Conservation (phyloP, 2,329 filamentous ascomycete species). For the Cladorrhinum sp. region DNA sequence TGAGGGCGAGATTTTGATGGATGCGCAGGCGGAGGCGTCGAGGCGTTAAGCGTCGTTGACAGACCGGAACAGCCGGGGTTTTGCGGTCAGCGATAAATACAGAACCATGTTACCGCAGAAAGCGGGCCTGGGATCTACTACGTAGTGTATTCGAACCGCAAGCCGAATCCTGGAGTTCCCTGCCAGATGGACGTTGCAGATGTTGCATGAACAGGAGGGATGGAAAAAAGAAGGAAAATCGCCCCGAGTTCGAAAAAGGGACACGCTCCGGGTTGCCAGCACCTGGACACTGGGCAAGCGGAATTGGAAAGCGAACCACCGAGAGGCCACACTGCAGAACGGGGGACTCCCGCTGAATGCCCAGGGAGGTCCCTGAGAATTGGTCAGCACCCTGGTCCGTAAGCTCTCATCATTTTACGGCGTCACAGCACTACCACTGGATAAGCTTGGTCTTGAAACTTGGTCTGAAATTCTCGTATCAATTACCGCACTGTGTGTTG, state of each 20-base stretch:
- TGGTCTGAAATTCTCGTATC: neutral
- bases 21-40: slow-evolving; percentile 18
- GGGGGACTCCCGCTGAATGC: slow-evolving; percentile 14
- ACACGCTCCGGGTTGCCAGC: slow-evolving; percentile 5
- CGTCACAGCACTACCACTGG: slow-evolving; percentile 24
- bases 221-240: slow-evolving; percentile 4
- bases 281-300: neutral
- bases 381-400: slow-evolving; percentile 25
- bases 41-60: slow-evolving; percentile 14
- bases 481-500: neutral
- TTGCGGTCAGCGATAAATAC: slow-evolving; percentile 18
- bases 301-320: slow-evolving; percentile 10
- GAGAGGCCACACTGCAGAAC: slow-evolving; percentile 10
- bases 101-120: slow-evolving; percentile 14
- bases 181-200: neutral
- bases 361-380: slow-evolving; percentile 23
- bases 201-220: slow-evolving; percentile 10
- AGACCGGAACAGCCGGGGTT: slow-evolving; percentile 27
- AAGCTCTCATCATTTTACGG: slow-evolving; percentile 26
- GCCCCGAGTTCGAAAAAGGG: slow-evolving; percentile 3
- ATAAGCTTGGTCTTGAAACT: slow-evolving; percentile 10
- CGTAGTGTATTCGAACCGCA: slow-evolving; percentile 9
- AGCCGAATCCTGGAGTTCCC: slow-evolving; percentile 8
- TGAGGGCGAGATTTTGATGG: slow-evolving; percentile 25
- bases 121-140: slow-evolving; percentile 7